Percentiles rank a stretch among this genome's conserved stretches.
These are phyloP conservation scores for Ceratocystis cacaofunesta DNA, from an alignment of 2,329 filamentous ascomycete genomes.

Conservation along the genomic window DNA sequence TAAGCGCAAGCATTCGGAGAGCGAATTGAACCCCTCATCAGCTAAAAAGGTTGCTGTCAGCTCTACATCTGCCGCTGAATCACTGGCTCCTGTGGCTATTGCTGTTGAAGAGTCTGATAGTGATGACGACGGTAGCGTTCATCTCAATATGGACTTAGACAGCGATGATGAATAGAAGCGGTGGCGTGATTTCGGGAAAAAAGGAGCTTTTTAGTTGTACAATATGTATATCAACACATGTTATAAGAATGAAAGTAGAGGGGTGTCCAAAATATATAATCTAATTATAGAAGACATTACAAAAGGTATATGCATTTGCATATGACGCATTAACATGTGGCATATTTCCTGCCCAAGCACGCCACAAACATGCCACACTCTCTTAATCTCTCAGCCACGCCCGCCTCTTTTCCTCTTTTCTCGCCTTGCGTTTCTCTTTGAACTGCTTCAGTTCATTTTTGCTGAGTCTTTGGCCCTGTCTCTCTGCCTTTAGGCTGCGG, in stretches of 20 bases:
- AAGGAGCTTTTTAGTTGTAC: background rate
- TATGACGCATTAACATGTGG: no score
- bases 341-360: background rate
- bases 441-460: conserved; percentile 83
- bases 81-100: conserved; percentile 18
- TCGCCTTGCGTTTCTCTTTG: conserved; percentile 75
- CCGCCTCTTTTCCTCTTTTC: conserved; percentile 85
- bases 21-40: conserved; percentile 22
- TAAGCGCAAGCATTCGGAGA: conserved; percentile 29
- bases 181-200: background rate
- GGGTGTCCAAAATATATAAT: background rate
- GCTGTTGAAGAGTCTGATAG: conserved; percentile 26
- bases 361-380: background rate
- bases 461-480: conserved; percentile 65
- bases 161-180: conserved; percentile 29
- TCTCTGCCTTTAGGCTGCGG: conserved; percentile 78
- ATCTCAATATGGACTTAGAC: conserved; percentile 45
- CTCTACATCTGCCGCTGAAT: conserved; percentile 4
- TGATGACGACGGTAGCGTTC: conserved; percentile 39
- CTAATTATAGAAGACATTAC: background rate
- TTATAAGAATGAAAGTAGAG: background rate
- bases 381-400: conserved; percentile 76
- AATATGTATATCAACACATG: background rate
- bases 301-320: background rate
- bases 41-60: conserved; percentile 23